Evolutionary conservation across 2,329 filamentous ascomycete species (phyloP).

Genomic region (Xylariaceae sp.): DNA sequence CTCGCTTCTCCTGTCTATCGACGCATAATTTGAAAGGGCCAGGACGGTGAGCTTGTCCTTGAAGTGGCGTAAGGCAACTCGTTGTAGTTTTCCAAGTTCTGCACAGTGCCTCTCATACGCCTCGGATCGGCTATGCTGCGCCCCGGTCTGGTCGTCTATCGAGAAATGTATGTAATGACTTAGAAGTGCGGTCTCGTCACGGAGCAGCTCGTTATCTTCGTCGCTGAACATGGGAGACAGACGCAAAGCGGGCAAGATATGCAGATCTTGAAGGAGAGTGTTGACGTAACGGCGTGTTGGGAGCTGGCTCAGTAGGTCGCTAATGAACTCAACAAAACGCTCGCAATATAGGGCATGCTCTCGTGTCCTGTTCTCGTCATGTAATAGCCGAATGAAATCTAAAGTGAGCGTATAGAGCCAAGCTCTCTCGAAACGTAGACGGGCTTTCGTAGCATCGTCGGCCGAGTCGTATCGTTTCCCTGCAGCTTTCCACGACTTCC

Average conservation of each 20-base stretch:
- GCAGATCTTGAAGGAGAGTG: conserved; percentile 76
- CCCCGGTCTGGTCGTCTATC: conserved; percentile 84
- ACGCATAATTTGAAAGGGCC: conserved; percentile 85
- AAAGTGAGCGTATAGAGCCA: conserved; percentile 87
- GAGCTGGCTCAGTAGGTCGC: conserved; percentile 86
- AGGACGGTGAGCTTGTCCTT: conserved; percentile 87
- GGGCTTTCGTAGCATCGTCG: conserved; percentile 72
- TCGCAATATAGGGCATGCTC: conserved; percentile 80
- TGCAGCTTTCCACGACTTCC: conserved; percentile 86
- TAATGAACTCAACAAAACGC: conserved; percentile 84
- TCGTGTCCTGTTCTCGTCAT: conserved; percentile 47
- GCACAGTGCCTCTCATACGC: conserved; percentile 77
- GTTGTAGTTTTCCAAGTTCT: conserved; percentile 71
- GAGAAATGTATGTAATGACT: conserved; percentile 83
- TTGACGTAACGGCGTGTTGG: conserved; percentile 94
- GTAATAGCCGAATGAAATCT: conserved; percentile 73
- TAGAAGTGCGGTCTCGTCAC: conserved; percentile 75
- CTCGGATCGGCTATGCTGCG: conserved; percentile 65
- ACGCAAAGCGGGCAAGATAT: conserved; percentile 70
- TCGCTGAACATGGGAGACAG: conserved; percentile 74
- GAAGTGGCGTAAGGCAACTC: conserved; percentile 73
- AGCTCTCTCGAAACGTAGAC: conserved; percentile 81
- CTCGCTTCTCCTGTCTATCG: conserved; percentile 75
- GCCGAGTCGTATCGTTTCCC: conserved; percentile 81
- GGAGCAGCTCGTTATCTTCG: conserved; percentile 68